Conservation (phyloP, 495 filamentous ascomycete species). For the Podospora conica region DNA sequence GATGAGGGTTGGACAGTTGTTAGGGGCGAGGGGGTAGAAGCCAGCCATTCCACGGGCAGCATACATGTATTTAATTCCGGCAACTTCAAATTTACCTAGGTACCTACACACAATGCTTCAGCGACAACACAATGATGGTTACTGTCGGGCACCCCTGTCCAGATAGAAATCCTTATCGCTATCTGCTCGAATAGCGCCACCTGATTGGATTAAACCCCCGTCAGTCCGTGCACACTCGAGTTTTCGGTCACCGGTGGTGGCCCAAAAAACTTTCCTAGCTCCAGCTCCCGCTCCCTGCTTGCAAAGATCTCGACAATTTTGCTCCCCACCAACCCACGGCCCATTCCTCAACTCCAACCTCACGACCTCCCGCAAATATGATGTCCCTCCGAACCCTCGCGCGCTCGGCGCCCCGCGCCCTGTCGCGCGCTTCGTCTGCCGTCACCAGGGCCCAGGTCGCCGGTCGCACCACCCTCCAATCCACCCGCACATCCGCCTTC, state of each 20-base stretch:
- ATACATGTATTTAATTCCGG: not conserved
- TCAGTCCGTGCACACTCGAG: constrained; percentile 1
- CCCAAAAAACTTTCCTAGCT: not conserved
- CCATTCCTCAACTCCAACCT: not conserved
- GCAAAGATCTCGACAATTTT: not conserved
- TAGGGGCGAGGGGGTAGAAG: no score
- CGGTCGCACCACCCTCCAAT: constrained; percentile 24
- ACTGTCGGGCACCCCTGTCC: not conserved
- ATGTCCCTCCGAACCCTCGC: constrained; percentile 65
- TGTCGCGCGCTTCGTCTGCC: constrained; percentile 54
- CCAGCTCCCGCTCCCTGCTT: not conserved
- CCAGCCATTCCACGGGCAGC: no score
- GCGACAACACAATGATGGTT: no score
- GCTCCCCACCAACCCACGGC: not conserved
- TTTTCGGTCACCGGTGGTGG: constrained; percentile 2
- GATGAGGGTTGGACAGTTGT: no score
- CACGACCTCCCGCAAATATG: constrained; percentile 48
- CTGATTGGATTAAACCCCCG: not conserved
- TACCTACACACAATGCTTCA: not conserved
- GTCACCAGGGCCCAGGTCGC: constrained; percentile 41
- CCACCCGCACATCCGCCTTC: constrained; percentile 23
- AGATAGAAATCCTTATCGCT: not conserved
- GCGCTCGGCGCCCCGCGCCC: constrained; percentile 63
- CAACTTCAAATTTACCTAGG: not conserved
- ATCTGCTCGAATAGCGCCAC: not conserved